Evolutionary conservation across 2,329 filamentous ascomycete species (phyloP).

Genomic region (Cercospora sp.): DNA sequence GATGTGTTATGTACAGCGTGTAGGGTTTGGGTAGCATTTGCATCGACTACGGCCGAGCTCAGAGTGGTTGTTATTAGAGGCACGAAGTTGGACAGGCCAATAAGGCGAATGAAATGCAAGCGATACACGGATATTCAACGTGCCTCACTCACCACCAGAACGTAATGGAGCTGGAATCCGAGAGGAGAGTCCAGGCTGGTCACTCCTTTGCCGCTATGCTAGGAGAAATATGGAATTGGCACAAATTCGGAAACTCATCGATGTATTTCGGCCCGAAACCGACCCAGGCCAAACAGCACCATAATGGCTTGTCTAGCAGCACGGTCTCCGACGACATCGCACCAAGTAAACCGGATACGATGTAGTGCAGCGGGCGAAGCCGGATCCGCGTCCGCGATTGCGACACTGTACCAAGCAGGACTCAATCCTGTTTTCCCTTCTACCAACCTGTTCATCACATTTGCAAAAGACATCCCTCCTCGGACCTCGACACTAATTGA

Average conservation of each 20-base stretch:
- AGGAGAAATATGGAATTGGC: not conserved
- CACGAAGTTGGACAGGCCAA: not conserved
- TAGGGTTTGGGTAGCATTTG: not conserved
- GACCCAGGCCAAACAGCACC: not conserved
- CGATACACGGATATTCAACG: not conserved
- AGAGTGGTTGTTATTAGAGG: not conserved
- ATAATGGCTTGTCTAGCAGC: not conserved
- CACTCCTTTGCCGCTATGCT: not conserved
- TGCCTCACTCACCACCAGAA: not conserved
- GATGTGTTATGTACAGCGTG: not conserved
- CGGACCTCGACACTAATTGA: not conserved
- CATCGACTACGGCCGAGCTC: not conserved
- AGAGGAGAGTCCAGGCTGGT: not conserved
- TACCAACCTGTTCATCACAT: not conserved
- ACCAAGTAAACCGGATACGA: not conserved
- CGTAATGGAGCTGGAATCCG: not conserved
- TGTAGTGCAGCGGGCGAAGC: not conserved
- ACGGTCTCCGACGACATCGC: not conserved
- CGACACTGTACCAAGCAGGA: not conserved
- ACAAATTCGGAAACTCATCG: not conserved
- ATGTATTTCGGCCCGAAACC: conserved; percentile 9
- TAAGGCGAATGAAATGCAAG: not conserved
- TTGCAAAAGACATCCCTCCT: not conserved
- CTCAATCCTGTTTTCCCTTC: not conserved
- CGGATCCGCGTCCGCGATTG: not conserved